A percentile compares a stretch with the other conserved stretches of the same genome.
Evolutionary conservation across 306 rosid genomes (phyloP).

Genomic region (Castanea sativa): DNA sequence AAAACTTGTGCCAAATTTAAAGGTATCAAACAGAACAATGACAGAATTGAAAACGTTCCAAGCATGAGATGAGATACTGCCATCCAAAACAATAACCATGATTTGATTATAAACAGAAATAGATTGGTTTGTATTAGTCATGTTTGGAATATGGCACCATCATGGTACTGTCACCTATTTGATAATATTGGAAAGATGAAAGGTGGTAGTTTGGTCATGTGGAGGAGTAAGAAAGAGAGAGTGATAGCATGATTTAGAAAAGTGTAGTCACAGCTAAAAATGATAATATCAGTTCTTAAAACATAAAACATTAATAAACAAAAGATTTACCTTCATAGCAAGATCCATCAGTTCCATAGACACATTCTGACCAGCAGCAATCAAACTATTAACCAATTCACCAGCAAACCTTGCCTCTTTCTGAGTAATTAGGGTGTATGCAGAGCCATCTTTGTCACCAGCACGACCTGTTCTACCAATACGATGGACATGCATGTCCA

Average conservation of each 20-base stretch:
- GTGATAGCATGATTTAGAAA: not conserved
- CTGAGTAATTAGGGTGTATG: slow-evolving; percentile 83
- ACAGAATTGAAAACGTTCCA: not conserved
- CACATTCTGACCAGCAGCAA: slow-evolving; percentile 96
- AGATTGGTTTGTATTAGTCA: too few species aligned
- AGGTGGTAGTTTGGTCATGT: too few species aligned
- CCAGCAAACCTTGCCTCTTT: slow-evolving; percentile 98
- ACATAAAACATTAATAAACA: slow-evolving; percentile 8
- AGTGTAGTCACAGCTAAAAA: not conserved
- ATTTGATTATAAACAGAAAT: not conserved
- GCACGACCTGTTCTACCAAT: slow-evolving; percentile 99
- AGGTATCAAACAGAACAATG: slow-evolving; percentile 2
- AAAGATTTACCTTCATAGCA: slow-evolving; percentile 81
- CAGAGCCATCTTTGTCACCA: slow-evolving; percentile 97
- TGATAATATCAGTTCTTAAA: not conserved
- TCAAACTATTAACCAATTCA: slow-evolving; percentile 85
- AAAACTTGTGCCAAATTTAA: slow-evolving; percentile 23
- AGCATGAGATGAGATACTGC: not conserved
- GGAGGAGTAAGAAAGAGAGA: too few species aligned
- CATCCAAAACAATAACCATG: not conserved
- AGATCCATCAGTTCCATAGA: slow-evolving; percentile 91
- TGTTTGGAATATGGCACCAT: too few species aligned
- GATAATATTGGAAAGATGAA: too few species aligned
- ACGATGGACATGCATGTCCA: slow-evolving; percentile 99
- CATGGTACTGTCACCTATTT: too few species aligned